Evolutionary conservation across 805 yeast species (phyloP).

Genomic region (Debaryomyces hansenii): DNA sequence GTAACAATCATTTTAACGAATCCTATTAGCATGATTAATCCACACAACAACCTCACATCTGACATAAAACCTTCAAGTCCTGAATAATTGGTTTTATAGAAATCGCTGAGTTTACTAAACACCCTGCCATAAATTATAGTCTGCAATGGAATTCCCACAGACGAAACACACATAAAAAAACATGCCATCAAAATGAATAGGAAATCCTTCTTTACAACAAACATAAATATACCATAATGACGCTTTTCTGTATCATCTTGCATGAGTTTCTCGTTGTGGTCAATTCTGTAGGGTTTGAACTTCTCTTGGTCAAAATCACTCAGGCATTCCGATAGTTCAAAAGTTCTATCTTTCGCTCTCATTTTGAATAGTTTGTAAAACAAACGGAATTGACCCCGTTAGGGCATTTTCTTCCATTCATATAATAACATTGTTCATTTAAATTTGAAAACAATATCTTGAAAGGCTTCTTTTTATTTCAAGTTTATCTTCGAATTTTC

Average conservation of each 20-base stretch:
- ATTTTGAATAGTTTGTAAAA: background rate
- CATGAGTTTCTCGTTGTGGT: background rate
- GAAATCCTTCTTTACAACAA: conserved; percentile 14
- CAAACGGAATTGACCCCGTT: no score
- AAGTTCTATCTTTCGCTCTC: background rate
- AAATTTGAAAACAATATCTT: background rate
- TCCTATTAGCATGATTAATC: conserved; percentile 34
- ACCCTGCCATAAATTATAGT: conserved; percentile 68
- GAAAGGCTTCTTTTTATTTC: no score
- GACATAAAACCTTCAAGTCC: conserved; percentile 21
- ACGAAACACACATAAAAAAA: conserved; percentile 47
- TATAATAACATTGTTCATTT: background rate
- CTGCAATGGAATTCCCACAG: conserved; percentile 58
- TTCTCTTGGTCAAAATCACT: conserved; percentile 3
- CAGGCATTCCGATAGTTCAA: conserved; percentile 2
- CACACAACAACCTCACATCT: conserved; percentile 27
- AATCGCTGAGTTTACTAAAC: conserved; percentile 39
- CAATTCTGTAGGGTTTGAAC: background rate
- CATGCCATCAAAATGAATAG: conserved; percentile 21
- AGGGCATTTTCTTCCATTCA: no score
- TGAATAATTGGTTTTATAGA: conserved; percentile 28
- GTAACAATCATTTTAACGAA: conserved; percentile 28
- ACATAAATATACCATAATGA: conserved; percentile 12
- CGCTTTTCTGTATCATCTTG: background rate
- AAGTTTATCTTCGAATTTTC: conserved; percentile 5